A percentile compares a stretch with the other conserved stretches of the same genome.
These are phyloP conservation scores for Plasmodium vivax DNA, from an alignment of 169 alveolate species.

Conservation along the genomic window DNA sequence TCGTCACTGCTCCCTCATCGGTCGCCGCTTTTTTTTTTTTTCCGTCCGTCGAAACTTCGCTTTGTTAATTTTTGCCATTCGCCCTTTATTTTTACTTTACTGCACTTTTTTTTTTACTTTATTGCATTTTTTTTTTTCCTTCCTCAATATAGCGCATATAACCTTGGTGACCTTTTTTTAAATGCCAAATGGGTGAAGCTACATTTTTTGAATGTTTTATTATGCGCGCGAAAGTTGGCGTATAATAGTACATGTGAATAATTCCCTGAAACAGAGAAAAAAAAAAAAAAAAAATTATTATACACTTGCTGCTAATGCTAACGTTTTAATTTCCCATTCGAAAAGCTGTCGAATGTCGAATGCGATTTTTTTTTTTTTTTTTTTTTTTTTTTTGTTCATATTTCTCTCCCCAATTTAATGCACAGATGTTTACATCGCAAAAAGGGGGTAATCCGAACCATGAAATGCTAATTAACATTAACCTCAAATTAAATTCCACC, in stretches of 20 bases:
- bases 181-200: not conserved
- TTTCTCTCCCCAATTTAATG: not conserved
- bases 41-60: not conserved
- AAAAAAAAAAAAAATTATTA: not conserved
- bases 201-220: not conserved
- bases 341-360: not conserved
- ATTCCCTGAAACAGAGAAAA: not conserved
- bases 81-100: not conserved
- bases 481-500: not conserved
- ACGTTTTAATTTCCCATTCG: not conserved
- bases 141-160: not conserved
- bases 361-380: not conserved
- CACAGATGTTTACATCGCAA: not conserved
- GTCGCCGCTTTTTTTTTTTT: not conserved
- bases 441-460: not conserved
- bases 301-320: not conserved
- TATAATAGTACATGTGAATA: not conserved
- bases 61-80: not conserved
- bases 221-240: not conserved
- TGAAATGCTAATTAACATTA: not conserved
- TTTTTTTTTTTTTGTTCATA: conserved; percentile 1
- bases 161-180: not conserved
- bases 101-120: not conserved
- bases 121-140: not conserved
- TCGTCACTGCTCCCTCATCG: not conserved